A percentile compares a stretch with the other conserved stretches of the same genome.
phyloP scores from a whole-genome alignment of 768 basidiomycete species.

The Russula dissimulans region DNA sequence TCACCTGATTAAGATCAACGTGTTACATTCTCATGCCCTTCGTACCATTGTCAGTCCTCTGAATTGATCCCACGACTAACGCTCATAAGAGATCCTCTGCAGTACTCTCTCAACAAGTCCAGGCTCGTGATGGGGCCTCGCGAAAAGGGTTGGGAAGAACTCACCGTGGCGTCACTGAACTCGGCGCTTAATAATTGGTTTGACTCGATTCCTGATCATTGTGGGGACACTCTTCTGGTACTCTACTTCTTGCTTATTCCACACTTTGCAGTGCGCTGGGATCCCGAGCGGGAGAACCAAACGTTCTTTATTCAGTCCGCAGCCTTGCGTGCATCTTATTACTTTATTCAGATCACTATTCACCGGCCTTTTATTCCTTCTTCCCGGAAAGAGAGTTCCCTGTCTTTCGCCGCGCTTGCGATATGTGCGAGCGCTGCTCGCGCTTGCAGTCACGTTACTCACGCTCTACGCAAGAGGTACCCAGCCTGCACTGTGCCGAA shows the following conservation, averaged over 20 bases:
- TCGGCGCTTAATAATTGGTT: conserved; percentile 28
- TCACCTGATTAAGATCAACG: conserved; percentile 44
- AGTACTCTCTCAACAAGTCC: conserved; percentile 20
- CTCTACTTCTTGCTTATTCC: neutral
- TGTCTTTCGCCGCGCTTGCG: conserved; percentile 39
- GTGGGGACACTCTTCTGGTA: conserved; percentile 14
- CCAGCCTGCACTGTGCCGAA: conserved; percentile 17
- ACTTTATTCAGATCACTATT: conserved; percentile 37
- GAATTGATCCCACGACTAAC: neutral
- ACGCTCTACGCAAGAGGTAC: conserved; percentile 24
- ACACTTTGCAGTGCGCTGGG: conserved; percentile 31
- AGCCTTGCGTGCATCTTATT: conserved; percentile 32
- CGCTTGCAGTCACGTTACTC: conserved; percentile 37
- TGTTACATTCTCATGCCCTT: conserved; percentile 53
- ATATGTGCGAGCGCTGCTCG: conserved; percentile 47
- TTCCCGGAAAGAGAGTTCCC: conserved; percentile 23
- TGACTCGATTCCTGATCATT: conserved; percentile 32
- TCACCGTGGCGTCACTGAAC: conserved; percentile 17
- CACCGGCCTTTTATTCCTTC: conserved; percentile 44
- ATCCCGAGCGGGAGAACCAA: conserved; percentile 32
- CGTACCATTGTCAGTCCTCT: conserved; percentile 44
- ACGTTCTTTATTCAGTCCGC: conserved; percentile 33
- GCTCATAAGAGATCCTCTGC: neutral
- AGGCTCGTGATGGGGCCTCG: conserved; percentile 5
- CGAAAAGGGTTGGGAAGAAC: conserved; percentile 19